phyloP scores from a whole-genome alignment of 1,139 yeast genomes.

The Blastobotrys elegans region DNA sequence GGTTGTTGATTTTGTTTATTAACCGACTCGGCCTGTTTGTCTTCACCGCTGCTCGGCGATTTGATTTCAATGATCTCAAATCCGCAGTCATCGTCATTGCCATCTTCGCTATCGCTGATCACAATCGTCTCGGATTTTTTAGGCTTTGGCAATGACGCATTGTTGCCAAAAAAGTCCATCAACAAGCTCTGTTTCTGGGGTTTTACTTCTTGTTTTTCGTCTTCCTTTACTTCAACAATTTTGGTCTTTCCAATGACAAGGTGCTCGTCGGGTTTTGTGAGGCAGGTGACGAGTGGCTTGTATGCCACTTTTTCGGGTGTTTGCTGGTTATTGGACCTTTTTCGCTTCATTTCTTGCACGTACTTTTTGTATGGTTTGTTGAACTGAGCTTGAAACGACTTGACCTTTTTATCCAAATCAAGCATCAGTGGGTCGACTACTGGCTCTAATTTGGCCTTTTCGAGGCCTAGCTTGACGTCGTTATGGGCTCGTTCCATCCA shows the following conservation, averaged over 20 bases:
- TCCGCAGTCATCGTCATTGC: conserved; percentile 1
- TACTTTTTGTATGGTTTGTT: neutral
- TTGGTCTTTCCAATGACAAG: conserved; percentile 4
- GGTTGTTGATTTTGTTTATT: conserved; percentile 1
- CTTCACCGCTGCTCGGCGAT: conserved; percentile 1
- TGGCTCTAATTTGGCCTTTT: neutral
- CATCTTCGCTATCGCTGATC: conserved; percentile 7
- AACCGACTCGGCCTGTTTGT: too few relatives aligned
- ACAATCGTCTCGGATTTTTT: conserved; percentile 6
- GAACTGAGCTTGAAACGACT: conserved; percentile 1
- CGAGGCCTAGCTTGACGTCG: conserved; percentile 1
- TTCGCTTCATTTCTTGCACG: neutral
- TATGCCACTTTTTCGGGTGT: neutral
- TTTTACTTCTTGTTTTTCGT: neutral
- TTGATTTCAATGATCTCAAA: neutral
- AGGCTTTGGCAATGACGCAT: neutral
- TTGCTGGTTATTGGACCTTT: neutral
- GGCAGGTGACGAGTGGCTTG: neutral
- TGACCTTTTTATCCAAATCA: conserved; percentile 16
- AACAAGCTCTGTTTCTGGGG: conserved; percentile 1
- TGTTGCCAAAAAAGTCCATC: conserved; percentile 1
- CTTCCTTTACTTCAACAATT: conserved; percentile 1
- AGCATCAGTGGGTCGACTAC: conserved; percentile 15
- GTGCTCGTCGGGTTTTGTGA: neutral
- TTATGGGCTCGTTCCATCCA: conserved; percentile 12